Evolutionary conservation across 768 basidiomycete genomes (phyloP).

Genomic region (Coprinopsis strossmayeri): DNA sequence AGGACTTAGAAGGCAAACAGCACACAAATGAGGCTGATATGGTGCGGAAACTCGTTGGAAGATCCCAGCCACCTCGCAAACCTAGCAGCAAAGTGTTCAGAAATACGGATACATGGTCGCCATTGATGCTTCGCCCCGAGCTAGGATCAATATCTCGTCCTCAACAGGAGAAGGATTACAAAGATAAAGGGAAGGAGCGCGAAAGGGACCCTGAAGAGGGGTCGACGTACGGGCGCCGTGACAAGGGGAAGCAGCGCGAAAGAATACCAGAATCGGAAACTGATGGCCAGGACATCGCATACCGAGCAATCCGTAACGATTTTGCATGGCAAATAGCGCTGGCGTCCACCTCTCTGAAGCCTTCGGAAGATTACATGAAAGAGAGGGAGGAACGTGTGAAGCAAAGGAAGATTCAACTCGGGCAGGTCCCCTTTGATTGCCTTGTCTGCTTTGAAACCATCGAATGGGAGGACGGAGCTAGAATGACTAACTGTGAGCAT

Average conservation of each 20-base stretch:
- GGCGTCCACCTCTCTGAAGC: slow-evolving; percentile 1
- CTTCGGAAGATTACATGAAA: slow-evolving; percentile 3
- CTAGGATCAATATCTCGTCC: neutral
- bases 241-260: no score
- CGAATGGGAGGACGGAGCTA: slow-evolving; percentile 5
- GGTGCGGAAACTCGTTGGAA: no score
- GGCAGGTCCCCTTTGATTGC: slow-evolving; percentile 6
- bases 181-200: neutral
- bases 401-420: neutral
- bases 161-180: neutral
- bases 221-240: neutral
- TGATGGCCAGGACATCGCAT: no score
- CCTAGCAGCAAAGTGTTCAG: neutral
- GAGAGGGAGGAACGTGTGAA: slow-evolving; percentile 2
- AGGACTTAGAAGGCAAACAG: no score
- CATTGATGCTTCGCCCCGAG: slow-evolving; percentile 1
- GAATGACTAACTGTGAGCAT: slow-evolving; percentile 9
- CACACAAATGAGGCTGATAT: no score
- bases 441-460: slow-evolving; percentile 9
- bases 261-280: no score
- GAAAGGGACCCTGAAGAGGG: neutral
- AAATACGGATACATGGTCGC: neutral
- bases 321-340: slow-evolving; percentile 1
- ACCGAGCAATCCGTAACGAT: neutral
- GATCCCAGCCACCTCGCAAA: no score